These are phyloP conservation scores for Cydonia oblonga DNA, from an alignment of 331 rosid species.

Conservation along the genomic window DNA sequence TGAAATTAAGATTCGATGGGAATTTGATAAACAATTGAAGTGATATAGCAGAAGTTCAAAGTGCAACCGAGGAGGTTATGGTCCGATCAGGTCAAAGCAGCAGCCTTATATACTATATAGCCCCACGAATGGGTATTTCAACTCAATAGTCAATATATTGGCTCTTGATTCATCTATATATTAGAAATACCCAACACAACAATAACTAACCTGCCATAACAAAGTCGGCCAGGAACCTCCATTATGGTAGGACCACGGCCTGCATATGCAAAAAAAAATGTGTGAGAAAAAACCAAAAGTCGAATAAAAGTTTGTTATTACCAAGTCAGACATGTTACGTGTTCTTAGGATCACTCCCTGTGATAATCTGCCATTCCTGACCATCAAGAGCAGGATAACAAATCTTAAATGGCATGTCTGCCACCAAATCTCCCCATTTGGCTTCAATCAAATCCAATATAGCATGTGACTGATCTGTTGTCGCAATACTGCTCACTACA, in stretches of 20 bases:
- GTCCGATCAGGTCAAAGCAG: background rate
- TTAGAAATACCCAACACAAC: background rate
- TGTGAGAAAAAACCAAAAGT: slow-evolving; percentile 3
- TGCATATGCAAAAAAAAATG: slow-evolving; percentile 26
- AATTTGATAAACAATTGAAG: background rate
- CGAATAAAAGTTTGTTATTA: background rate
- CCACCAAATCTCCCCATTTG: slow-evolving; percentile 78
- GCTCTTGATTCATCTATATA: background rate
- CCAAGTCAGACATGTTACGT: slow-evolving; percentile 35
- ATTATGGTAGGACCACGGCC: slow-evolving; percentile 88
- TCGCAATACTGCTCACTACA: slow-evolving; percentile 50
- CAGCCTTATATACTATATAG: background rate
- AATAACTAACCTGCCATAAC: slow-evolving; percentile 71
- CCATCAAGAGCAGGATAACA: slow-evolving; percentile 89
- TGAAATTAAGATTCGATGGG: background rate
- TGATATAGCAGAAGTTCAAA: background rate
- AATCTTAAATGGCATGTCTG: slow-evolving; percentile 80
- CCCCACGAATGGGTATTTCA: background rate
- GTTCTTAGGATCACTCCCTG: slow-evolving; percentile 83
- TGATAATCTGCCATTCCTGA: slow-evolving; percentile 81
- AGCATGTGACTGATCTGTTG: slow-evolving; percentile 66
- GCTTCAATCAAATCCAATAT: slow-evolving; percentile 76
- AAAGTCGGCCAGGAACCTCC: slow-evolving; percentile 91
- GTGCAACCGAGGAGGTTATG: background rate
- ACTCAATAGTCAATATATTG: background rate